phyloP scores from a whole-genome alignment of 257 asterid species.

The Misopates orontium region DNA sequence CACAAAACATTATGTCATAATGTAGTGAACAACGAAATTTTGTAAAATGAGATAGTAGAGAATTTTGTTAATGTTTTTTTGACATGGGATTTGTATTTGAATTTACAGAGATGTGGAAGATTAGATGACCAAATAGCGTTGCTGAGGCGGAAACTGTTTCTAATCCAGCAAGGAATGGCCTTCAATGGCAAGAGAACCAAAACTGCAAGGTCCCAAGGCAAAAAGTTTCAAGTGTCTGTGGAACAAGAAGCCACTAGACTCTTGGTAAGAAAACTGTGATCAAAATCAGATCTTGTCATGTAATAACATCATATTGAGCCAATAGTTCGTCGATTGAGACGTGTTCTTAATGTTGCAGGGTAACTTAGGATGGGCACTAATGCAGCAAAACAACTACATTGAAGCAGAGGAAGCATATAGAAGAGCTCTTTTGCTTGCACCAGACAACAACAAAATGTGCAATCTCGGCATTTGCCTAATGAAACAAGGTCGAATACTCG shows the following conservation, averaged over 20 bases:
- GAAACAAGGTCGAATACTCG: slow-evolving; percentile 86
- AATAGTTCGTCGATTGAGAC: no score
- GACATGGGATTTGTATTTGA: background rate
- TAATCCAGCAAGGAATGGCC: slow-evolving; percentile 93
- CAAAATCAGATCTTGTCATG: no score
- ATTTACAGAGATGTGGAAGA: slow-evolving; percentile 89
- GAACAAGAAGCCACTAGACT: slow-evolving; percentile 95
- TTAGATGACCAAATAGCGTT: slow-evolving; percentile 79
- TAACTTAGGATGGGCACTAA: slow-evolving; percentile 95
- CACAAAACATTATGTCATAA: no score
- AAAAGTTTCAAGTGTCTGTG: slow-evolving; percentile 95
- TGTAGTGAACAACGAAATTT: no score
- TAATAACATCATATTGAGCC: no score
- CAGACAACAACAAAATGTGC: slow-evolving; percentile 96
- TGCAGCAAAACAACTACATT: slow-evolving; percentile 86
- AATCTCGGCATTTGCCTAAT: slow-evolving; percentile 88
- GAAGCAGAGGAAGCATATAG: slow-evolving; percentile 95
- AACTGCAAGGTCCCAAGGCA: slow-evolving; percentile 95
- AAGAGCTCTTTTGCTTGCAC: slow-evolving; percentile 73
- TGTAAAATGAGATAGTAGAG: no score
- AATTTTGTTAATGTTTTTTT: background rate
- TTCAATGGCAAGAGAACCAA: slow-evolving; percentile 93
- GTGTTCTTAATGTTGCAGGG: slow-evolving; percentile 50
- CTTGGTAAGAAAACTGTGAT: slow-evolving; percentile 49
- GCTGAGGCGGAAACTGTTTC: slow-evolving; percentile 65